phyloP scores from a whole-genome alignment of 2,329 filamentous ascomycete species.

The Aspergillus transmontanensis region DNA sequence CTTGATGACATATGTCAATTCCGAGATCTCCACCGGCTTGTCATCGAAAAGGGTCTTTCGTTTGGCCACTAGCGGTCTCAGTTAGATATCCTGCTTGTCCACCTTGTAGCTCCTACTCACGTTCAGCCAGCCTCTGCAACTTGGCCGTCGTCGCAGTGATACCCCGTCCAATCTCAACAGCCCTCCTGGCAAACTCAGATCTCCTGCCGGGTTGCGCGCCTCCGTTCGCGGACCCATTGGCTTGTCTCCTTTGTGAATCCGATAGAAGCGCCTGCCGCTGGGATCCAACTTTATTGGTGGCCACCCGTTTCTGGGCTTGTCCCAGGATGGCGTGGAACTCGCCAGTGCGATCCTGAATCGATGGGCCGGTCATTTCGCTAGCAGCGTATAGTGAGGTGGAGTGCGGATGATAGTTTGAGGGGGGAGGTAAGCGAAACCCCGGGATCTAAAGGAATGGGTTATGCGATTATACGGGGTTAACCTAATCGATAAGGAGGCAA shows the following conservation, averaged over 20 bases:
- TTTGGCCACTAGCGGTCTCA: slow-evolving; percentile 69
- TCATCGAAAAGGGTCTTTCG: slow-evolving; percentile 97
- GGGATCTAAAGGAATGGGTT: not conserved
- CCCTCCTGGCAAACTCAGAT: slow-evolving; percentile 90
- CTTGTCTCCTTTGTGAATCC: slow-evolving; percentile 63
- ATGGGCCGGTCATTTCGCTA: slow-evolving; percentile 57
- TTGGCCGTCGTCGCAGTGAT: slow-evolving; percentile 94
- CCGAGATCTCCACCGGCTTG: slow-evolving; percentile 92
- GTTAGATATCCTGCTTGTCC: slow-evolving; percentile 2
- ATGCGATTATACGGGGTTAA: slow-evolving; percentile 6
- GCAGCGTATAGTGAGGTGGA: not conserved
- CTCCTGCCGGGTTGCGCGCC: slow-evolving; percentile 53
- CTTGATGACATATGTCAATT: slow-evolving; percentile 96
- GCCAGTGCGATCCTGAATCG: slow-evolving; percentile 93
- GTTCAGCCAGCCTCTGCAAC: slow-evolving; percentile 85
- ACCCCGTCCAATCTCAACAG: slow-evolving; percentile 86
- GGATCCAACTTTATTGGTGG: slow-evolving; percentile 72
- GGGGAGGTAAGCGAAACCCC: not conserved
- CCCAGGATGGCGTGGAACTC: slow-evolving; percentile 92
- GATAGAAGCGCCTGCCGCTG: slow-evolving; percentile 80
- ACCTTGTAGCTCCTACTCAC: slow-evolving; percentile 48
- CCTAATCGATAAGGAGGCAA: slow-evolving; percentile 40
- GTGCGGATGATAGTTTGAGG: not conserved
- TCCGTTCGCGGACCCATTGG: slow-evolving; percentile 63
- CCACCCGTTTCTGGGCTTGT: slow-evolving; percentile 80